Conservation (phyloP, 1,139 yeast species). For the Cylindricascospora bacillispora region DNA sequence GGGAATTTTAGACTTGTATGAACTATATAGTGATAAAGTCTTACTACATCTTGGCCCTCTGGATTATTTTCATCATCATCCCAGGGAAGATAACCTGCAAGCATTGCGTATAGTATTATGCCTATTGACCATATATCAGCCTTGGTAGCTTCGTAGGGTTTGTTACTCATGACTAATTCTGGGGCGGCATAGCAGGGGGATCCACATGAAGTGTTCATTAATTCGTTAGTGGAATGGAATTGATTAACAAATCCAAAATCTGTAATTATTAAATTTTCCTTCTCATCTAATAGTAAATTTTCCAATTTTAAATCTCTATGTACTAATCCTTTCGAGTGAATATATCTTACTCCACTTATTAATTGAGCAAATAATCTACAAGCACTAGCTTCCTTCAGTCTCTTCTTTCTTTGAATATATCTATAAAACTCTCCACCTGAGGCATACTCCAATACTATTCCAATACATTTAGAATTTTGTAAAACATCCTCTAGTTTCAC, state of each 20-base stretch:
- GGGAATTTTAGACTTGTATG: constrained; percentile 89
- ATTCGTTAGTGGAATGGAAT: constrained; percentile 53
- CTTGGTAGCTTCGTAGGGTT: constrained; percentile 81
- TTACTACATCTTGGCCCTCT: constrained; percentile 86
- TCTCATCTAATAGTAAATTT: constrained; percentile 52
- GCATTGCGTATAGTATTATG: constrained; percentile 91
- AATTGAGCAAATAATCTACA: constrained; percentile 85
- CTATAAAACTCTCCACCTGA: constrained; percentile 96
- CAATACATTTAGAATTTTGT: constrained; percentile 89
- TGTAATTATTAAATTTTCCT: constrained; percentile 58
- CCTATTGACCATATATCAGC: constrained; percentile 98
- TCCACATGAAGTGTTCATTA: constrained; percentile 95
- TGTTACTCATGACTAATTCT: constrained; percentile 75
- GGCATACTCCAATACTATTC: constrained; percentile 91
- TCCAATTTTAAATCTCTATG: constrained; percentile 70
- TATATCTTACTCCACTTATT: constrained; percentile 85
- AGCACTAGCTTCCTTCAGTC: constrained; percentile 75
- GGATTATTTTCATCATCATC: constrained; percentile 97
- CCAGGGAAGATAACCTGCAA: constrained; percentile 93
- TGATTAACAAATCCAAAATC: constrained; percentile 90
- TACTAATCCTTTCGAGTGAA: constrained; percentile 54
- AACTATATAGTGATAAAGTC: constrained; percentile 82
- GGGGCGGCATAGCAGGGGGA: constrained; percentile 99
- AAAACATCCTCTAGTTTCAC: constrained; percentile 85
- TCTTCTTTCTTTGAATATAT: constrained; percentile 75